These are phyloP conservation scores for Geotrichum phurueaensis DNA, from an alignment of 1,139 yeast genomes.

Conservation along the genomic window DNA sequence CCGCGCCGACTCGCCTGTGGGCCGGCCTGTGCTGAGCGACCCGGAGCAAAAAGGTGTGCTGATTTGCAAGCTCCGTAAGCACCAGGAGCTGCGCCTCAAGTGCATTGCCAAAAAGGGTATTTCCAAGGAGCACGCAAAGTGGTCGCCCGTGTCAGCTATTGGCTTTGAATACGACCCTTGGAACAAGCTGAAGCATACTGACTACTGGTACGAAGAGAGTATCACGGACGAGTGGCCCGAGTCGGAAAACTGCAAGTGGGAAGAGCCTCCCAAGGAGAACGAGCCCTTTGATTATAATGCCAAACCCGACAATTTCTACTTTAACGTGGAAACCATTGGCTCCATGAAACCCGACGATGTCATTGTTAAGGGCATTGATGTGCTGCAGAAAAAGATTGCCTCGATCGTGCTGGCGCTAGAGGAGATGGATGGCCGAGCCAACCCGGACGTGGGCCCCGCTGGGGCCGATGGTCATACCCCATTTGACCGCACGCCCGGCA, in stretches of 20 bases:
- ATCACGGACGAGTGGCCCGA: conserved; percentile 91
- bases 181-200: conserved; percentile 94
- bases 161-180: conserved; percentile 99
- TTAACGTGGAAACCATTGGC: conserved; percentile 91
- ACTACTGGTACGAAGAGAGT: conserved; percentile 91
- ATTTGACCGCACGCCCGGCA: conserved; percentile 15
- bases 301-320: conserved; percentile 70
- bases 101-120: conserved; percentile 98
- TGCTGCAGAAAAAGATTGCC: conserved; percentile 85
- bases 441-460: conserved; percentile 3
- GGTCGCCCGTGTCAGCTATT: conserved; percentile 97
- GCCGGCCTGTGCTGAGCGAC: conserved; percentile 81
- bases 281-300: conserved; percentile 84
- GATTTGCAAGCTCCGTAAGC: conserved; percentile 84
- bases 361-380: conserved; percentile 72
- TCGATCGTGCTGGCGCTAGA: conserved; percentile 79
- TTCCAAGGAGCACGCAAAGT: conserved; percentile 96
- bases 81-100: conserved; percentile 80
- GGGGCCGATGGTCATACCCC: conserved; percentile 14
- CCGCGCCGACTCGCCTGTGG: conserved; percentile 40
- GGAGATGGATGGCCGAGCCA: conserved; percentile 28
- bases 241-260: conserved; percentile 86
- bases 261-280: conserved; percentile 87
- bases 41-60: conserved; percentile 74
- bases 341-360: conserved; percentile 85